Conservation (phyloP, 306 rosid species). For the barrel medic (Medicago truncatula) region DNA sequence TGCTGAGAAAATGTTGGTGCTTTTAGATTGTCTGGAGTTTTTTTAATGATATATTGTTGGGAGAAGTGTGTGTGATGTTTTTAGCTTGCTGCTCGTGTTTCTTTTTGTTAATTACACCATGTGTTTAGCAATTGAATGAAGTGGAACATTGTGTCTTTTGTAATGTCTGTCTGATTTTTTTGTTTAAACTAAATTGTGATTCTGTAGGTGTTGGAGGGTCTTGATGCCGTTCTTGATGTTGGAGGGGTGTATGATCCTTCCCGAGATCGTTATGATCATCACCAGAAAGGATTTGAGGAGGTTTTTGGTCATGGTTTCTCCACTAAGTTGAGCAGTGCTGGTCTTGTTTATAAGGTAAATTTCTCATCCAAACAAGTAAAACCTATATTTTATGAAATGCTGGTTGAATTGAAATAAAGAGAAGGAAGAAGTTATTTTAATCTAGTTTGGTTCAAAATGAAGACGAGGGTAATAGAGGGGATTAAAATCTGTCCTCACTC, state of each 20-base stretch:
- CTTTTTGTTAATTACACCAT: not conserved
- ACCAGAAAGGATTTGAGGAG: conserved; percentile 94
- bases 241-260: conserved; percentile 91
- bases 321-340: conserved; percentile 95
- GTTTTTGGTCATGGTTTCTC: conserved; percentile 88
- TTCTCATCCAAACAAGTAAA: conserved; percentile 13
- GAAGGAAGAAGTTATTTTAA: not conserved
- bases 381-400: not conserved
- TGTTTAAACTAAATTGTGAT: conserved; percentile 25
- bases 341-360: conserved; percentile 87
- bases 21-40: not conserved
- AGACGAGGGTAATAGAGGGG: not conserved
- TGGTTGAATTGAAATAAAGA: not conserved
- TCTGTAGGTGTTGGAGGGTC: conserved; percentile 77
- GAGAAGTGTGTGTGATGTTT: not conserved
- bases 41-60: not conserved
- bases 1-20: conserved; percentile 23
- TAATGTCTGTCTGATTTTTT: not conserved
- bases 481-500: not conserved
- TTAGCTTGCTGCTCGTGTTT: not conserved
- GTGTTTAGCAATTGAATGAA: conserved; percentile 15
- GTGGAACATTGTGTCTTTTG: not conserved
- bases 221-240: conserved; percentile 97
- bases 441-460: not conserved
- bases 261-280: conserved; percentile 90